Percentiles rank a stretch among this genome's conserved stretches.
These are phyloP conservation scores for Earliella scabrosa DNA, from an alignment of 1,284 basidiomycete genomes.

Conservation along the genomic window DNA sequence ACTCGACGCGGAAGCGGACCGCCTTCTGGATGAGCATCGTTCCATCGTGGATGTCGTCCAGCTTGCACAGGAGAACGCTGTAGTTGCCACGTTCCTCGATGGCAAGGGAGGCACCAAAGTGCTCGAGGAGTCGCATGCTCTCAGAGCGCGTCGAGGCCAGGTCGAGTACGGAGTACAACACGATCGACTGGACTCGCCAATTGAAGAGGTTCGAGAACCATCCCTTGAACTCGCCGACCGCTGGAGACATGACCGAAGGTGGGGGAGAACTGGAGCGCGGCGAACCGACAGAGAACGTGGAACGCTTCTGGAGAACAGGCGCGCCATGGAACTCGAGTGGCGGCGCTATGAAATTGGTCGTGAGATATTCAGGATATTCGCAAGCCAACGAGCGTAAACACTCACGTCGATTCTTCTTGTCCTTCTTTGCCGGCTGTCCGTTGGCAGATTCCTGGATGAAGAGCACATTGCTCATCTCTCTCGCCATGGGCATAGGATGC, in stretches of 20 bases:
- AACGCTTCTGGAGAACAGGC: constrained; percentile 35
- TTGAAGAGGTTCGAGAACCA: constrained; percentile 84
- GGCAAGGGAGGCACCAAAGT: constrained; percentile 63
- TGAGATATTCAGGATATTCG: not conserved
- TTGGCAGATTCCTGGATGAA: constrained; percentile 37
- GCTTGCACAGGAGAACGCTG: constrained; percentile 63
- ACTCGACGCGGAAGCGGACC: constrained; percentile 66
- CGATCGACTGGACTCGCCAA: constrained; percentile 68
- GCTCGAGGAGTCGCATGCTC: constrained; percentile 67
- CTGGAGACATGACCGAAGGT: constrained; percentile 44
- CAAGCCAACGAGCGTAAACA: constrained; percentile 8
- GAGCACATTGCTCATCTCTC: constrained; percentile 54
- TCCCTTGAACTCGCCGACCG: constrained; percentile 81
- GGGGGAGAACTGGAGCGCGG: constrained; percentile 35
- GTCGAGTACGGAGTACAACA: constrained; percentile 73
- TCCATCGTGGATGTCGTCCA: constrained; percentile 59
- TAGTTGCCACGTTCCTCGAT: constrained; percentile 51
- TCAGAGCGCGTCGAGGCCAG: constrained; percentile 66
- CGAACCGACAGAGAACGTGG: constrained; percentile 41
- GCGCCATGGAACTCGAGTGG: constrained; percentile 40
- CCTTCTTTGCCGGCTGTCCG: constrained; percentile 46
- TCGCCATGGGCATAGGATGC: constrained; percentile 42
- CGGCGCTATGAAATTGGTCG: constrained; percentile 37
- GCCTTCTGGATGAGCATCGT: constrained; percentile 54
- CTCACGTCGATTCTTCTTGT: constrained; percentile 61